Base-by-base conservation (phyloP, 1,284 basidiomycete genomes). In the Ustilago shanxiensis region DNA sequence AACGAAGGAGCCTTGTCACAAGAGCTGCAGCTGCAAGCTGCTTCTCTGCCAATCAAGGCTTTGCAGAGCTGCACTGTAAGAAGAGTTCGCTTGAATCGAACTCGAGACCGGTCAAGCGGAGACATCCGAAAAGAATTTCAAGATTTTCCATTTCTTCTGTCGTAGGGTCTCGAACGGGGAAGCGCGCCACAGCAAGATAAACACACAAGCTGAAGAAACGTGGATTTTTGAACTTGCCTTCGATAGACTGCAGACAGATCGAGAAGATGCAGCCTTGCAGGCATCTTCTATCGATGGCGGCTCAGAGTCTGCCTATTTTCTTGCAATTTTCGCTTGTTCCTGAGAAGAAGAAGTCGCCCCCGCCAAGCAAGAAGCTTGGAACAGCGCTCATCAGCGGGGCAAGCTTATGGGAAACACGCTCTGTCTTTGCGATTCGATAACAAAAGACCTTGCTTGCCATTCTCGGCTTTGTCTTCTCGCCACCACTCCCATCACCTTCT, bases 401-500 rank as follows among this genome's bases (percentile, higher is more conserved):
- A 49, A 28, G 31, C 31, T n/a, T n/a, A n/a, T n/a, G n/a, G n/a
- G n/a, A n/a, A n/a, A n/a, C 8, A n/a, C 11, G 11, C 31, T 41
- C 7, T 49, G 28, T 26, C 47, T 49, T 14, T 49, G n/a, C n/a
- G 47, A 5, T 33, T 24, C 14, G 24, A 28, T 16, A 49, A 49
- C 47, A 49, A 49, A 8, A 3, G 28, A 41, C 33, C 41, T 11
- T 57, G 6, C 41, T 45, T 20, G 51, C 44, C 37, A 13, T 52
- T 22, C 22, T 16, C 29, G 18, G 16, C 45, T 26, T n/a, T n/a
- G n/a, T 31, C 14, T 49, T 45, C 31, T 33, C 24, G 18, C 14
- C 39, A 47, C 57, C 56, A 63, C 37, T 52, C 50, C 31, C 60
- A 55, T 3, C 49, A 8, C 24, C 56, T 54, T 33, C 56, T 41